A percentile compares a stretch with the other conserved stretches of the same genome.
These are phyloP conservation scores for Cynanchum wilfordii DNA, from an alignment of 257 asterid genomes.

Conservation along the genomic window DNA sequence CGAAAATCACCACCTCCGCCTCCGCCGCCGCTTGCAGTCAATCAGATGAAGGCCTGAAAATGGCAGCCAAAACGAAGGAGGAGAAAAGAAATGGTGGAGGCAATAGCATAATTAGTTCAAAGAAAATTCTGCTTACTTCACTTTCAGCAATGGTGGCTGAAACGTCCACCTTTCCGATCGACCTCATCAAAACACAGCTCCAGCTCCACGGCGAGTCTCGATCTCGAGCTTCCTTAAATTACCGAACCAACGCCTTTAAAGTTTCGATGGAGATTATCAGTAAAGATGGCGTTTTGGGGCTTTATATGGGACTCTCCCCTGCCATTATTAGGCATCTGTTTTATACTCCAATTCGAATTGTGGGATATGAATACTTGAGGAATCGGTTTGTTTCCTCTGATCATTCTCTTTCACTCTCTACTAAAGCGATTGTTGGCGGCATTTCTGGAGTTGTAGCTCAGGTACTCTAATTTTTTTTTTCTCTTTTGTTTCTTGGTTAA, in stretches of 20 bases:
- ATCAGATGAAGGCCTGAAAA: background rate
- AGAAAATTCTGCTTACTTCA: conserved; percentile 56
- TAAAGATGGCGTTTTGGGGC: conserved; percentile 57
- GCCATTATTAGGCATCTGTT: conserved; percentile 64
- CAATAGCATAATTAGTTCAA: conserved; percentile 10
- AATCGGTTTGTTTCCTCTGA: conserved; percentile 31
- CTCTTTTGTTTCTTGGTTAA: background rate
- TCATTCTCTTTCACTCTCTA: conserved; percentile 37
- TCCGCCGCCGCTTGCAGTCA: background rate
- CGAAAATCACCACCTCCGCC: background rate
- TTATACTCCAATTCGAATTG: conserved; percentile 76
- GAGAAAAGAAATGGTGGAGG: background rate
- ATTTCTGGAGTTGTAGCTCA: conserved; percentile 83
- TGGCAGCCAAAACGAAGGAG: conserved; percentile 1
- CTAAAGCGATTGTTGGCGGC: conserved; percentile 67
- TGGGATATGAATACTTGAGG: conserved; percentile 72
- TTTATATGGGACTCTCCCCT: conserved; percentile 66
- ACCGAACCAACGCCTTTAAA: conserved; percentile 40
- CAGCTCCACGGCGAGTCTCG: conserved; percentile 72
- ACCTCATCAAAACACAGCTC: conserved; percentile 72
- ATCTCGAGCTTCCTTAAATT: conserved; percentile 14
- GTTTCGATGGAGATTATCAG: conserved; percentile 39
- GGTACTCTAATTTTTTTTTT: conserved; percentile 29
- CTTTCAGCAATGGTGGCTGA: conserved; percentile 73
- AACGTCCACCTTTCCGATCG: conserved; percentile 81